A percentile compares a stretch with the other conserved stretches of the same genome.
Conservation (phyloP, 352 stramenopile genomes). For the Globisporangium solare region DNA sequence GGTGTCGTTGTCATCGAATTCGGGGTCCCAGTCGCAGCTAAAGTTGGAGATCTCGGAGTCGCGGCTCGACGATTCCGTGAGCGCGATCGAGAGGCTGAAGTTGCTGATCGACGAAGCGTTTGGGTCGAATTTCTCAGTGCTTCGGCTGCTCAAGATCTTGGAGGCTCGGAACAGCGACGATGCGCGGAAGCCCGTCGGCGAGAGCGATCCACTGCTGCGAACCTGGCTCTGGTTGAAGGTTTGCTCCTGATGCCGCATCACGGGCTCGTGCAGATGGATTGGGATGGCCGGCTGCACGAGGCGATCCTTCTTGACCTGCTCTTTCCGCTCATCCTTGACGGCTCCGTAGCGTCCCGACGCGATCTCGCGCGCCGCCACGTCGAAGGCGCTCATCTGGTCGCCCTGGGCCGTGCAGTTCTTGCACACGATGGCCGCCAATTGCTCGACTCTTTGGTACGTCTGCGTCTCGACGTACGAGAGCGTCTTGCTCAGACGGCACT, state of each 20-base stretch:
- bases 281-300: too few relatives aligned
- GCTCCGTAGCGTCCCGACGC: constrained; percentile 11
- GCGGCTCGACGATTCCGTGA: constrained; percentile 6
- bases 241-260: too few relatives aligned
- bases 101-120: not conserved
- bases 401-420: constrained; percentile 24
- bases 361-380: constrained; percentile 21
- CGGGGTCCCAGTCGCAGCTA: not conserved
- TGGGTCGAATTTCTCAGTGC: not conserved
- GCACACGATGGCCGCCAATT: constrained; percentile 21
- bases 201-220: too few relatives aligned
- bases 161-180: too few relatives aligned
- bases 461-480: constrained; percentile 19
- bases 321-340: not conserved
- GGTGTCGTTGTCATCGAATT: not conserved
- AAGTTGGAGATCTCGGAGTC: not conserved
- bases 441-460: constrained; percentile 12
- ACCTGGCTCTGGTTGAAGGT: too few relatives aligned
- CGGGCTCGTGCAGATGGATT: too few relatives aligned
- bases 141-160: constrained; percentile 2
- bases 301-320: too few relatives aligned
- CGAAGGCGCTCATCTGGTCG: constrained; percentile 14
- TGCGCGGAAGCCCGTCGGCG: too few relatives aligned
- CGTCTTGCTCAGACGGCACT: constrained; percentile 21
- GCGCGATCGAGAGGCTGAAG: not conserved